A percentile compares a stretch with the other conserved stretches of the same genome.
Conservation (phyloP, 176 grass and related monocot species). For the Oryza glaberrima region DNA sequence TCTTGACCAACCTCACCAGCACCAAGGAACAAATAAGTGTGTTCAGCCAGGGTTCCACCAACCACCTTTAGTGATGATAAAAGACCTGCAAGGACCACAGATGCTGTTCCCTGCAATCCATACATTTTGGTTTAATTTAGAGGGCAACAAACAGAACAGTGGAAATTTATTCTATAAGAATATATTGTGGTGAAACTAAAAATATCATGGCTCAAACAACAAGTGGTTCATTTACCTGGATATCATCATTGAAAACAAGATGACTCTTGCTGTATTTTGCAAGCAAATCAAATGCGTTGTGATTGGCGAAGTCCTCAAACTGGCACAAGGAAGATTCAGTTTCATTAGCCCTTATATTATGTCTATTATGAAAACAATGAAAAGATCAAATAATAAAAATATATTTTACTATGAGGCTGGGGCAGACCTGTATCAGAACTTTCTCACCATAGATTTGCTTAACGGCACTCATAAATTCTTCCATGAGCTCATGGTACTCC, state of each 20-base stretch:
- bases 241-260: constrained; percentile 99
- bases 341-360: constrained; percentile 29
- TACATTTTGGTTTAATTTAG: constrained; percentile 32
- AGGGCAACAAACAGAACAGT: constrained; percentile 26
- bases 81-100: constrained; percentile 95
- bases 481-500: constrained; percentile 92
- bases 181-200: constrained; percentile 19
- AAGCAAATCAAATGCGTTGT: constrained; percentile 98
- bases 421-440: constrained; percentile 90
- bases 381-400: constrained; percentile 19
- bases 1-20: constrained; percentile 85
- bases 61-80: constrained; percentile 77
- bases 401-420: not conserved
- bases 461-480: constrained; percentile 93
- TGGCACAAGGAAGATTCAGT: constrained; percentile 44
- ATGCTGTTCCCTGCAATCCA: constrained; percentile 90
- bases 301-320: constrained; percentile 99
- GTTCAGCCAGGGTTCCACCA: constrained; percentile 87
- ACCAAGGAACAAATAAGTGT: constrained; percentile 99
- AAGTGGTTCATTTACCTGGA: constrained; percentile 66
- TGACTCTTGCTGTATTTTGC: constrained; percentile 93
- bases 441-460: constrained; percentile 96
- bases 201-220: not conserved
- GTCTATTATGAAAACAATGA: constrained; percentile 1
- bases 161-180: not conserved